These are phyloP conservation scores for Purpureocillium lavendulum DNA, from an alignment of 2,329 filamentous ascomycete species.

Conservation along the genomic window DNA sequence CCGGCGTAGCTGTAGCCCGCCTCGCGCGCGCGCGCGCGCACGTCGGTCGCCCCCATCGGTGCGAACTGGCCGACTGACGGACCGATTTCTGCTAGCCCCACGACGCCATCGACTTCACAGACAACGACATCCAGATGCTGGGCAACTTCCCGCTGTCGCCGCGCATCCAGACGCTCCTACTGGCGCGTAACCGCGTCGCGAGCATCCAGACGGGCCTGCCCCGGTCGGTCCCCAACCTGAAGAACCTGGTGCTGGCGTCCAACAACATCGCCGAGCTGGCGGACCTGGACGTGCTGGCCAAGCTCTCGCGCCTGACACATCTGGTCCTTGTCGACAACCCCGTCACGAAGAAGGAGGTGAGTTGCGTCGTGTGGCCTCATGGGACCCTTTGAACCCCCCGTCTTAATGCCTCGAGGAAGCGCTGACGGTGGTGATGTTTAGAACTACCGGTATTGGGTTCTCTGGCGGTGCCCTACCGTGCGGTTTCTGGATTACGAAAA, in stretches of 20 bases:
- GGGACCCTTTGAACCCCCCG: too few species aligned
- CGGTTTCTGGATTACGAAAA: conserved; percentile 90
- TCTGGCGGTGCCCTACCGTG: conserved; percentile 78
- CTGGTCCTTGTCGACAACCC: conserved; percentile 81
- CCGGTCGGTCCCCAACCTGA: conserved; percentile 71
- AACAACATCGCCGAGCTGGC: conserved; percentile 80
- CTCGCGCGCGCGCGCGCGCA: too few species aligned
- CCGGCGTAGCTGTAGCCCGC: too few species aligned
- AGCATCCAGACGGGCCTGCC: conserved; percentile 70
- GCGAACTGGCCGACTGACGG: too few species aligned
- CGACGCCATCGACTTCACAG: conserved; percentile 96
- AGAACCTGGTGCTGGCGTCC: conserved; percentile 70
- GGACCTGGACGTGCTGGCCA: conserved; percentile 73
- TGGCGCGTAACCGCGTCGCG: conserved; percentile 81
- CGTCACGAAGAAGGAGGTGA: conserved; percentile 83
- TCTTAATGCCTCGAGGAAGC: too few species aligned
- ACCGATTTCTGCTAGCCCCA: too few species aligned
- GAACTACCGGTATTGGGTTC: conserved; percentile 87
- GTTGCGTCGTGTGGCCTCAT: too few species aligned
- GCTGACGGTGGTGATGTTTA: conserved; percentile 30
- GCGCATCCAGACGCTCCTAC: conserved; percentile 76
- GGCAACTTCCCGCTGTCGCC: conserved; percentile 90
- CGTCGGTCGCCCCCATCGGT: too few species aligned
- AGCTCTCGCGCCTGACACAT: conserved; percentile 65
- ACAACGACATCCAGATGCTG: conserved; percentile 88